Evolutionary conservation across 768 basidiomycete species (phyloP).

Genomic region (Lentinula lateritia): DNA sequence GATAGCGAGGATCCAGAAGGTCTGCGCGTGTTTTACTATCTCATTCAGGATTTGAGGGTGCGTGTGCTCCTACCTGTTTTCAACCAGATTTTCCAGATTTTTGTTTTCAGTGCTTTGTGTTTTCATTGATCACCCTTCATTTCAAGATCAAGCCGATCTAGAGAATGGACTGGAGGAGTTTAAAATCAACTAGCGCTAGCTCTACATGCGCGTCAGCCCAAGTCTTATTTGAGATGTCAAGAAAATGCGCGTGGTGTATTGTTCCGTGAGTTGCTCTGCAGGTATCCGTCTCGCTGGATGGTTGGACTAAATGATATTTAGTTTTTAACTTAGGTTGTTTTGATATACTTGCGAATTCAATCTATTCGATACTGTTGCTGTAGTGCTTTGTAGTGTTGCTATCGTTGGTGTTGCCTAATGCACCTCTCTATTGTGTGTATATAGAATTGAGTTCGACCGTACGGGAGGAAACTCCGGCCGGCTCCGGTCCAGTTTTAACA

Average conservation of each 20-base stretch:
- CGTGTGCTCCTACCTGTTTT: slow-evolving; percentile 12
- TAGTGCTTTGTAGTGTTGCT: too few relatives aligned
- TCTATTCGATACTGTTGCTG: too few relatives aligned
- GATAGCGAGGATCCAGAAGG: slow-evolving; percentile 98
- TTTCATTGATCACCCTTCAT: slow-evolving; percentile 96
- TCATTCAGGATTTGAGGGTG: slow-evolving; percentile 96
- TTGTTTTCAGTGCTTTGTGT: slow-evolving; percentile 79
- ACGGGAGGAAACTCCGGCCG: neutral
- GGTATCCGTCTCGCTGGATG: neutral
- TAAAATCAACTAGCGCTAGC: neutral
- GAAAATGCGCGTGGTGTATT: neutral
- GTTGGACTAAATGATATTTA: neutral
- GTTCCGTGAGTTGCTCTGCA: neutral
- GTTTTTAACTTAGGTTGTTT: neutral
- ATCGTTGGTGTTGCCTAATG: too few relatives aligned
- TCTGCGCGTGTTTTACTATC: slow-evolving; percentile 95
- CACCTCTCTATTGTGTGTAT: too few relatives aligned
- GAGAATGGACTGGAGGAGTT: neutral
- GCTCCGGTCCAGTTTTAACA: neutral
- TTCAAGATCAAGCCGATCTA: slow-evolving; percentile 99
- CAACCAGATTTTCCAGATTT: neutral
- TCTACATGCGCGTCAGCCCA: neutral
- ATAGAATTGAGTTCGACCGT: too few relatives aligned
- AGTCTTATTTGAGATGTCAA: neutral
- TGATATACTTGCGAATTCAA: too few relatives aligned